These are phyloP conservation scores for Lactarius akahatsu DNA, from an alignment of 768 basidiomycete genomes.

Conservation along the genomic window DNA sequence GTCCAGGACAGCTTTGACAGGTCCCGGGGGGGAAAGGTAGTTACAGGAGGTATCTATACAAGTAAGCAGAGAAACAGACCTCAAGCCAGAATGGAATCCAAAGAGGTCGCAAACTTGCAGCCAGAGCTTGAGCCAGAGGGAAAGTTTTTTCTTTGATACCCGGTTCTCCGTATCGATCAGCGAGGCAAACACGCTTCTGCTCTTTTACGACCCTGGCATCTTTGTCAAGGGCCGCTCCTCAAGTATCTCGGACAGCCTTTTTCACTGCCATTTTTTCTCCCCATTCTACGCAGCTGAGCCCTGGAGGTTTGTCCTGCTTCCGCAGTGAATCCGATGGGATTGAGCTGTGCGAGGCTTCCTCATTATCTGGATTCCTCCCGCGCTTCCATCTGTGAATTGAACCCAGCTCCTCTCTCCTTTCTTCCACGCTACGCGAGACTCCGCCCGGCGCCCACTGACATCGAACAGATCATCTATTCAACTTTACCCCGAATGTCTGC, in stretches of 20 bases:
- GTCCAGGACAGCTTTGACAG: no score
- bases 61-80: no score
- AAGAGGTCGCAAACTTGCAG: no score
- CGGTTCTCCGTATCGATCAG: no score
- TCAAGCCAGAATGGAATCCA: no score
- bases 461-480: neutral
- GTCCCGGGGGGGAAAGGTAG: no score
- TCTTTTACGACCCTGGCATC: no score
- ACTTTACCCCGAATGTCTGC: neutral
- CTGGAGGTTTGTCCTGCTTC: neutral
- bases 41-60: no score
- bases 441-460: neutral
- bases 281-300: neutral
- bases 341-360: neutral
- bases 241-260: neutral
- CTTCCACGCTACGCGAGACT: neutral
- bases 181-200: no score
- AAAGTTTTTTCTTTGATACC: no score
- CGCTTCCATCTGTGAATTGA: neutral
- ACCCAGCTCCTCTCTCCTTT: neutral
- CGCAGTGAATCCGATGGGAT: neutral
- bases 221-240: no score
- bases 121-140: no score
- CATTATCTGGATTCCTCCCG: neutral
- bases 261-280: neutral